phyloP scores from a whole-genome alignment of 2,329 filamentous ascomycete species.

The Cordyceps tenuipes region DNA sequence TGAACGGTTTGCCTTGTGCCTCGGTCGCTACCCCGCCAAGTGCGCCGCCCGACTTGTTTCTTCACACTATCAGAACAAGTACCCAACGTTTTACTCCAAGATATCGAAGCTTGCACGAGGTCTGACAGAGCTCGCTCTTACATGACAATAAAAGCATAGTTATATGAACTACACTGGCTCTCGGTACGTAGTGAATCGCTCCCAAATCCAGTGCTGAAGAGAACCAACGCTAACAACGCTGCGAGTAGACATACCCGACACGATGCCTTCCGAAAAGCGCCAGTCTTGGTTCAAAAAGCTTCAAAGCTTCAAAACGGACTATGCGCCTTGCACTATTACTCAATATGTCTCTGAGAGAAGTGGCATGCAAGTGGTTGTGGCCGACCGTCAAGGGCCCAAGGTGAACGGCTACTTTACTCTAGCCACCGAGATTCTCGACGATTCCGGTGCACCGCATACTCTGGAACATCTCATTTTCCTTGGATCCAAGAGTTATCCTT shows the following conservation, averaged over 20 bases:
- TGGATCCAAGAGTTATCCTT: conserved; percentile 88
- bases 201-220: neutral
- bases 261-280: conserved; percentile 46
- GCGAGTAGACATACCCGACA: conserved; percentile 18
- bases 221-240: neutral
- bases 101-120: neutral
- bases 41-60: neutral
- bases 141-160: neutral
- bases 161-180: neutral
- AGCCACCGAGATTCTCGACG: conserved; percentile 94
- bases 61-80: neutral
- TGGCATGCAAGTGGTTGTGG: conserved; percentile 88
- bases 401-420: conserved; percentile 90
- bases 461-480: conserved; percentile 79
- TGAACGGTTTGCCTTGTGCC: neutral
- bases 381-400: conserved; percentile 90
- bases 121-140: neutral
- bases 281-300: conserved; percentile 67
- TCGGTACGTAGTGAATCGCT: neutral
- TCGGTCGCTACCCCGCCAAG: conserved; percentile 8
- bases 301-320: conserved; percentile 81
- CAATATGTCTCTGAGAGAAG: conserved; percentile 95
- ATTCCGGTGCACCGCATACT: conserved; percentile 85
- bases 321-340: conserved; percentile 78
- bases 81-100: neutral